Evolutionary conservation across 2,329 filamentous ascomycete species (phyloP).

Genomic region (Shiraia bambusicola): DNA sequence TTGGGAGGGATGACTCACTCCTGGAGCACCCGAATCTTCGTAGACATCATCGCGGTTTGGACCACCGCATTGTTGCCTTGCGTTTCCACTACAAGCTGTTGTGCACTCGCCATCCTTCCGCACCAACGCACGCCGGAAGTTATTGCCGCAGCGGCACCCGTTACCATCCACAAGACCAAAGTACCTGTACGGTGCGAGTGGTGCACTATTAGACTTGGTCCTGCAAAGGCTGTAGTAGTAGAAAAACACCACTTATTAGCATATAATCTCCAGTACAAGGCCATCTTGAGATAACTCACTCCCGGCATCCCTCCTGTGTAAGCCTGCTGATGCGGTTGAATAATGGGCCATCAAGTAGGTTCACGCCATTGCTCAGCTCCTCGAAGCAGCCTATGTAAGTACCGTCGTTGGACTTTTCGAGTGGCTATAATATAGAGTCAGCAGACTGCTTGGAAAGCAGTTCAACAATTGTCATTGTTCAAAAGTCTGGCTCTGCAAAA

Average conservation of each 20-base stretch:
- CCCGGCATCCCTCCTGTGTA: conserved; percentile 5
- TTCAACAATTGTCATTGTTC: conserved; percentile 3
- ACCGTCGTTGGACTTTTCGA: neutral
- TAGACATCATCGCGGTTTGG: conserved; percentile 5
- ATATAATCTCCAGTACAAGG: neutral
- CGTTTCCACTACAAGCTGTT: conserved; percentile 1
- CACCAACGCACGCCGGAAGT: neutral
- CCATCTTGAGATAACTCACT: neutral
- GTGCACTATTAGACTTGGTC: neutral
- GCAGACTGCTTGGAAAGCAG: conserved; percentile 3
- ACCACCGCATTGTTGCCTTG: conserved; percentile 6
- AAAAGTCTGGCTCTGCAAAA: conserved; percentile 6
- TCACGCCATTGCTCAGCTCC: neutral
- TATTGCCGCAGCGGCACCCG: conserved; percentile 11
- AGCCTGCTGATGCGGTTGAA: neutral
- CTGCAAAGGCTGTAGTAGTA: conserved; percentile 12
- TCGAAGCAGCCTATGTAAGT: conserved; percentile 1
- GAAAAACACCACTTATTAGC: conserved; percentile 1
- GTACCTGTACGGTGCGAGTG: conserved; percentile 9
- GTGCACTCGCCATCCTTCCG: neutral
- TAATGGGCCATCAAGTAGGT: conserved; percentile 3
- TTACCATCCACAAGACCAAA: conserved; percentile 8
- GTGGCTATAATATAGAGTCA: neutral
- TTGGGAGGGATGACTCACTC: conserved; percentile 7
- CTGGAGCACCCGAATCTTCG: conserved; percentile 2